Base-by-base conservation (phyloP, 1,284 basidiomycete genomes). In the Cryptococcus deneoformans region DNA sequence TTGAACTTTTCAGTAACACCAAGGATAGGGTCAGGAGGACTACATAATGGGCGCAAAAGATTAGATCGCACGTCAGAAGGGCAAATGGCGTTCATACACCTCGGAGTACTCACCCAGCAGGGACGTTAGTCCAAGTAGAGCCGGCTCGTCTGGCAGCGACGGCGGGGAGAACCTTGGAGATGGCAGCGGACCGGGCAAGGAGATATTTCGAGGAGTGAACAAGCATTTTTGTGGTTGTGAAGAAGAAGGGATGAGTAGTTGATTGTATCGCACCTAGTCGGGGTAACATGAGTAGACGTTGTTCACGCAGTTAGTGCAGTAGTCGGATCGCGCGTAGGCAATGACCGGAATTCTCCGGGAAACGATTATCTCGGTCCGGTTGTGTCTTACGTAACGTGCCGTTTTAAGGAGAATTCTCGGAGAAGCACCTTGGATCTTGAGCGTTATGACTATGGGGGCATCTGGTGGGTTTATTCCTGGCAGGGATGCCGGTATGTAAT, bases 1-100 rank as follows among this genome's bases (percentile, higher is more conserved):
- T 95, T 97, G 66, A 69, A 77, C 56, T 69, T 71, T 54, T 77
- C 75, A n/a, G 73, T 73, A 42, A 77, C 70, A 65, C 75, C 68
- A 46, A 70, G 65, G 56, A 70, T 70, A 34, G 68, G 57, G 51
- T 70, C 68, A 45, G 68, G 66, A 36, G 68, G 68, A 43, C 68
- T 70, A 51, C 37, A 1, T 6, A 3, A 29, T 29, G 29, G 29
- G 6, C 29, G 34, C 0, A 48, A 46, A 46, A 56, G 42, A 37
- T 40, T 35, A 47, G 35, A 29, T 8, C 47, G 36, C 29, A 29
- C 29, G 29, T 29, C 29, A 29, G 29, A 34, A 24, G 36, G 11
- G 35, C 29, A 12, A 34, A 42, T 16, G 14, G 29, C 47, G 16
- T 42, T 39, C 29, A 16, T 29, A 29, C 29, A 29, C 29, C 29